Conservation (phyloP, 768 basidiomycete species). For the Tulasnella sp. region DNA sequence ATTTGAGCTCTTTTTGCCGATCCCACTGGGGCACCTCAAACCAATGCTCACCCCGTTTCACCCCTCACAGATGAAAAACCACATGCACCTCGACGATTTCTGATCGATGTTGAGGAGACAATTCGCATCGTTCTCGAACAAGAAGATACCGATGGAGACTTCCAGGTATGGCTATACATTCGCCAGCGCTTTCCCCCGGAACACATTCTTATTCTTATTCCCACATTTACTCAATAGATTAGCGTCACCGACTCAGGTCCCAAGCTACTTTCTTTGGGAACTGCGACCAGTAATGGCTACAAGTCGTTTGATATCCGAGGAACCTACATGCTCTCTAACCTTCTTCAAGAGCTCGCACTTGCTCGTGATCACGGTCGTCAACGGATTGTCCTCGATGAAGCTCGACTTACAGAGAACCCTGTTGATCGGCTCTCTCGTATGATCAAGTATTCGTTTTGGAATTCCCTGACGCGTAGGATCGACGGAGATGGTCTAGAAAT, state of each 20-base stretch:
- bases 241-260: slow-evolving; percentile 93
- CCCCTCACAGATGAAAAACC: slow-evolving; percentile 53
- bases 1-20: too few species aligned
- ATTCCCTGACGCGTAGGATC: slow-evolving; percentile 88
- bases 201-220: background rate
- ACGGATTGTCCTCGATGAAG: slow-evolving; percentile 96
- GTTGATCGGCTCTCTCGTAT: slow-evolving; percentile 93
- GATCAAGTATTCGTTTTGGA: slow-evolving; percentile 98
- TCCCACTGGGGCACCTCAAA: too few species aligned
- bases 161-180: slow-evolving; percentile 38
- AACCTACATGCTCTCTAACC: slow-evolving; percentile 98
- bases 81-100: slow-evolving; percentile 70
- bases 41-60: too few species aligned
- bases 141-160: slow-evolving; percentile 94
- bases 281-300: slow-evolving; percentile 94
- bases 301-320: slow-evolving; percentile 96
- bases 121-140: slow-evolving; percentile 93
- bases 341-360: slow-evolving; percentile 95
- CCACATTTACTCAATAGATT: slow-evolving; percentile 38
- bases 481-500: slow-evolving; percentile 96
- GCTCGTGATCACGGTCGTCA: slow-evolving; percentile 91
- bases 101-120: slow-evolving; percentile 97
- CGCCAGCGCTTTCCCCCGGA: background rate
- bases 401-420: slow-evolving; percentile 93
- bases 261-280: slow-evolving; percentile 90